Percentiles rank a stretch among this genome's conserved stretches.
Conservation (phyloP, 176 grass and related monocot species). For the Urochloa ruziziensis region DNA sequence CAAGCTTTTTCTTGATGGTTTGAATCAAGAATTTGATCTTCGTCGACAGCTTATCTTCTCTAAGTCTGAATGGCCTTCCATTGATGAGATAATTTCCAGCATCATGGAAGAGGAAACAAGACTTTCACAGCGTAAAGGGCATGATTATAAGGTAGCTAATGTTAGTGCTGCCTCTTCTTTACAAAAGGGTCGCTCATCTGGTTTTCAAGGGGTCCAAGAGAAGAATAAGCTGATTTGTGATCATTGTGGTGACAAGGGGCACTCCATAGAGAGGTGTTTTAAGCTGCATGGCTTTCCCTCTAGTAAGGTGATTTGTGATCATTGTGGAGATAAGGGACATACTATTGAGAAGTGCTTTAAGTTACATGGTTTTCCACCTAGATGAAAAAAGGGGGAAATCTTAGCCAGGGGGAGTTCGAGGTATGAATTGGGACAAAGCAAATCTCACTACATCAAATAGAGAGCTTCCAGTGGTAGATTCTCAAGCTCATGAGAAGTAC, state of each 20-base stretch:
- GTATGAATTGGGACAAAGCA: neutral
- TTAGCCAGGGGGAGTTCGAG: neutral
- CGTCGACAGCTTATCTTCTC: neutral
- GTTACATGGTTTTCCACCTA: neutral
- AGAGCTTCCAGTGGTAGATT: neutral
- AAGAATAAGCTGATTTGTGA: neutral
- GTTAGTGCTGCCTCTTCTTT: neutral
- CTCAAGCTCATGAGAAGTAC: neutral
- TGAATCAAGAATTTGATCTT: neutral
- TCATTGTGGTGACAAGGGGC: neutral
- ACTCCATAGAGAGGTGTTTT: neutral
- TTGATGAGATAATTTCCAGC: neutral
- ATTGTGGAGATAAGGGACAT: neutral
- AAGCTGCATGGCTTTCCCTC: neutral
- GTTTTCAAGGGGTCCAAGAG: fast-evolving
- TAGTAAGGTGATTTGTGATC: neutral
- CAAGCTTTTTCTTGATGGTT: neutral
- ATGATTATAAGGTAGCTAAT: neutral
- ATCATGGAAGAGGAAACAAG: neutral
- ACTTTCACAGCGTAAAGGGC: neutral
- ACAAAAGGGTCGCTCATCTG: fast-evolving
- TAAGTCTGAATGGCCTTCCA: neutral
- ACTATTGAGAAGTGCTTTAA: neutral
- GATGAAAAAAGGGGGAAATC: neutral
- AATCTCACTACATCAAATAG: neutral